Percentiles rank a stretch among this genome's conserved stretches.
These are phyloP conservation scores for Fusarium sp. DNA, from an alignment of 2,329 filamentous ascomycete genomes.

Conservation along the genomic window DNA sequence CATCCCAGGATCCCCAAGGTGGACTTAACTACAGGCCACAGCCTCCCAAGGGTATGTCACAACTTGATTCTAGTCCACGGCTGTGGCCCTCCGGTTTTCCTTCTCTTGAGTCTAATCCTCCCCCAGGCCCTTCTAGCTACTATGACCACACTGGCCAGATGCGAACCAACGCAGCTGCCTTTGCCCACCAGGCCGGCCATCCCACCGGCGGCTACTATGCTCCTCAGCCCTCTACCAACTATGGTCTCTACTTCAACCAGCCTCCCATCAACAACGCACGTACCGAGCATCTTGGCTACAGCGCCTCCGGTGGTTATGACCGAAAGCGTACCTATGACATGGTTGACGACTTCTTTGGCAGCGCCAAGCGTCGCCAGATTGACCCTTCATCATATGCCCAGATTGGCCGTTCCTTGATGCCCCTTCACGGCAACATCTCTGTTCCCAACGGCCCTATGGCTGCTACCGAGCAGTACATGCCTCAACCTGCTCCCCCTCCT, in stretches of 20 bases:
- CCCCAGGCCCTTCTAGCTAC: slow-evolving; percentile 69
- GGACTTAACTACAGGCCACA: slow-evolving; percentile 70
- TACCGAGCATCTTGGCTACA: slow-evolving; percentile 75
- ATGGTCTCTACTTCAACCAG: slow-evolving; percentile 86
- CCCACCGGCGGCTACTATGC: slow-evolving; percentile 69
- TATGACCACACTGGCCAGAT: slow-evolving; percentile 78
- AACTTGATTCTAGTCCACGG: slow-evolving; percentile 32
- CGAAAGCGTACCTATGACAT: slow-evolving; percentile 90
- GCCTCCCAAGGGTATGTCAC: slow-evolving; percentile 66
- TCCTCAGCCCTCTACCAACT: slow-evolving; percentile 68
- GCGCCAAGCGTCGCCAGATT: slow-evolving; percentile 91
- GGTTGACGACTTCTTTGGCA: slow-evolving; percentile 93
- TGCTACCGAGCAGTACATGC: slow-evolving; percentile 69
- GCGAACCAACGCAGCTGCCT: slow-evolving; percentile 68
- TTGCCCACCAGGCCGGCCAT: slow-evolving; percentile 70
- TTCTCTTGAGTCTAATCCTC: slow-evolving; percentile 59
- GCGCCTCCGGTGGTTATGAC: slow-evolving; percentile 71
- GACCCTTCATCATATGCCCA: slow-evolving; percentile 92
- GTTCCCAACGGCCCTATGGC: slow-evolving; percentile 68
- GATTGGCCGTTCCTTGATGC: slow-evolving; percentile 89
- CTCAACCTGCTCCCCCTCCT: slow-evolving; percentile 57
- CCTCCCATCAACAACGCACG: slow-evolving; percentile 68
- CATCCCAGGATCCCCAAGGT: slow-evolving; percentile 66
- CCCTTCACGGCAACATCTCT: slow-evolving; percentile 80
- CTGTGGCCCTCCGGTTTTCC: slow-evolving; percentile 44